Evolutionary conservation across 225 moss, liverwort and hornwort genomes (phyloP).

Genomic region (Anthoceros angustus): DNA sequence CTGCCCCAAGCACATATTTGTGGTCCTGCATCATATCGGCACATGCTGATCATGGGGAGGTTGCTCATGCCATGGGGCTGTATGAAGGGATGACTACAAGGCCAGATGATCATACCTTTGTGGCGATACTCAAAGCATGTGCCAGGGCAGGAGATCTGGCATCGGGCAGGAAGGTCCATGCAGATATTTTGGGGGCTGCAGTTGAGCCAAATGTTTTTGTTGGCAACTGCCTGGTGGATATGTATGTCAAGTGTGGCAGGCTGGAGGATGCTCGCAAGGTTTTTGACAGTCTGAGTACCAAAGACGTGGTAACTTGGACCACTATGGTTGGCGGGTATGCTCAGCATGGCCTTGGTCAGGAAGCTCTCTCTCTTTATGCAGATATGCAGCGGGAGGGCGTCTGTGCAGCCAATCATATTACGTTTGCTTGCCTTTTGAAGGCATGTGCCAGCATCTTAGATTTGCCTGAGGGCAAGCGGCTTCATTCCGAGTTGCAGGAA

Average conservation of each 20-base stretch:
- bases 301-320: slow-evolving; percentile 1
- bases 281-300: not conserved
- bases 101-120: not conserved
- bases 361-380: not conserved
- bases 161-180: not conserved
- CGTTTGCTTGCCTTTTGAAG: not conserved
- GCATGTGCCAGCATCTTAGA: not conserved
- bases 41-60: not conserved
- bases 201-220: not conserved
- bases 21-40: not conserved
- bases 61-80: not conserved
- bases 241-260: not conserved
- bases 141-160: not conserved
- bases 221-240: not conserved
- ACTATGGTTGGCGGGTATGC: not conserved
- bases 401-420: not conserved
- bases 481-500: not conserved
- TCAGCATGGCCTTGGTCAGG: not conserved
- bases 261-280: not conserved
- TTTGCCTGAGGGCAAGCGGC: not conserved
- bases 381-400: not conserved
- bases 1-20: not conserved
- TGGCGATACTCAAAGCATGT: not conserved
- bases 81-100: not conserved
- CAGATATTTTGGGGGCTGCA: not conserved